Evolutionary conservation across 2,329 filamentous ascomycete species (phyloP).

Genomic region (Venturia oleaginea): DNA sequence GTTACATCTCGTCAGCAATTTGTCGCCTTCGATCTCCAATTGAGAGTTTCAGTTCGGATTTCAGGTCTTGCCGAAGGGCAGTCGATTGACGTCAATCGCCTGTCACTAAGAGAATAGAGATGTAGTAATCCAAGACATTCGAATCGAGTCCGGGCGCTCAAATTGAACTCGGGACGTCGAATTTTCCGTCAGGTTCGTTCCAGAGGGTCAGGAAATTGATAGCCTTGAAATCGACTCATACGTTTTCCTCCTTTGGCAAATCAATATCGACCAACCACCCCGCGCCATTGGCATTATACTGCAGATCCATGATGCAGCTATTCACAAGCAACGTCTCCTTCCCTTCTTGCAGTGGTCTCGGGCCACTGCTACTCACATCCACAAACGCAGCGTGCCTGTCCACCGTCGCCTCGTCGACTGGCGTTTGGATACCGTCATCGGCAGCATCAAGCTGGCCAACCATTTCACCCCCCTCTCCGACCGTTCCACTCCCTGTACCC

Average conservation of each 20-base stretch:
- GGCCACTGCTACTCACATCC: constrained; percentile 2
- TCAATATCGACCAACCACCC: constrained; percentile 13
- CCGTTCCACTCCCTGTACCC: not conserved
- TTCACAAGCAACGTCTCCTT: constrained; percentile 12
- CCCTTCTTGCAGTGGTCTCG: not conserved
- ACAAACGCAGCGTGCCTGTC: constrained; percentile 5
- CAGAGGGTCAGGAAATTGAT: too few species aligned
- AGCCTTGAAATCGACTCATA: too few species aligned
- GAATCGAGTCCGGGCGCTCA: too few species aligned
- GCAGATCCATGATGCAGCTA: constrained; percentile 11
- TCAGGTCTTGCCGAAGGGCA: too few species aligned
- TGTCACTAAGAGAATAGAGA: too few species aligned
- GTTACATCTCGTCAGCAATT: too few species aligned
- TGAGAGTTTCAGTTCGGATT: too few species aligned
- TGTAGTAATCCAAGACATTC: too few species aligned
- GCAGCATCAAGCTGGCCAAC: not conserved
- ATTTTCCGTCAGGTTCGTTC: too few species aligned
- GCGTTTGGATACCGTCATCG: not conserved
- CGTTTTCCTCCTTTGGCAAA: not conserved
- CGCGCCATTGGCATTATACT: constrained; percentile 7
- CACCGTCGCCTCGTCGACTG: not conserved
- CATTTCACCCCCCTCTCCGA: not conserved
- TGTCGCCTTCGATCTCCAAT: too few species aligned
- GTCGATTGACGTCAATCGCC: too few species aligned
- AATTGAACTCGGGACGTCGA: too few species aligned